Conservation (phyloP, 2,329 filamentous ascomycete species). For the Fusarium foetens region DNA sequence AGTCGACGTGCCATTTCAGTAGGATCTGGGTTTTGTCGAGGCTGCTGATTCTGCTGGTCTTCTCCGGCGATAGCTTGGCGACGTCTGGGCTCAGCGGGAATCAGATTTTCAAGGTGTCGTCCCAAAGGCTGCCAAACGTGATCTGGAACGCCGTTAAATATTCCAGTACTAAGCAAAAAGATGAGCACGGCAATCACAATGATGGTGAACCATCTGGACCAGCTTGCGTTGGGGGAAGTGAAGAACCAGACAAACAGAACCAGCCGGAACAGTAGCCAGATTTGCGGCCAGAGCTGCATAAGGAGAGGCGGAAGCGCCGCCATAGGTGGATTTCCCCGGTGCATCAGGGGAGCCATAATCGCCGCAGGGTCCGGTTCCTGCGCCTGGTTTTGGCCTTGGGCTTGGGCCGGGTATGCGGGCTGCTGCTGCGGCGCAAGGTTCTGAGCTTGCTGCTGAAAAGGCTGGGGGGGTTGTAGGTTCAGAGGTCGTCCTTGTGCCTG, state of each 20-base stretch:
- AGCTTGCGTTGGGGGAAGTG: conserved; percentile 66
- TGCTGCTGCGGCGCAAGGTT: conserved; percentile 40
- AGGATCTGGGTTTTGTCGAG: conserved; percentile 54
- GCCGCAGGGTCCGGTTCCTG: conserved; percentile 44
- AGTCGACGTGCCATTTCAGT: conserved; percentile 65
- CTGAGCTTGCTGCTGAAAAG: conserved; percentile 30
- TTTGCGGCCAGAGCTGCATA: conserved; percentile 63
- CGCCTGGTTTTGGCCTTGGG: conserved; percentile 28
- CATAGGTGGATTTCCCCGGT: conserved; percentile 54
- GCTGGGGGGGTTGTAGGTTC: conserved; percentile 20
- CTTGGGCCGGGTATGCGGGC: conserved; percentile 40
- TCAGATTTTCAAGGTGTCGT: conserved; percentile 67
- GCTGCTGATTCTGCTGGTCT: conserved; percentile 36
- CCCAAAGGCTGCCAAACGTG: conserved; percentile 66
- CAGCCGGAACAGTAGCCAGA: conserved; percentile 70
- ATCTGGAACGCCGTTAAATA: conserved; percentile 66
- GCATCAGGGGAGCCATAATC: conserved; percentile 42
- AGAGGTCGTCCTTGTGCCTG: conserved; percentile 22
- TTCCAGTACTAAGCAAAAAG: conserved; percentile 68
- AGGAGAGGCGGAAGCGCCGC: conserved; percentile 49
- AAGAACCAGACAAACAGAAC: conserved; percentile 73
- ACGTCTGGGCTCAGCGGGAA: conserved; percentile 60
- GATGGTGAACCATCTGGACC: conserved; percentile 68
- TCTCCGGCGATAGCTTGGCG: conserved; percentile 37
- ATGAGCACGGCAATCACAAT: conserved; percentile 63